Base-by-base conservation (phyloP, 1,284 basidiomycete species). In the Puccinia novopanici region DNA sequence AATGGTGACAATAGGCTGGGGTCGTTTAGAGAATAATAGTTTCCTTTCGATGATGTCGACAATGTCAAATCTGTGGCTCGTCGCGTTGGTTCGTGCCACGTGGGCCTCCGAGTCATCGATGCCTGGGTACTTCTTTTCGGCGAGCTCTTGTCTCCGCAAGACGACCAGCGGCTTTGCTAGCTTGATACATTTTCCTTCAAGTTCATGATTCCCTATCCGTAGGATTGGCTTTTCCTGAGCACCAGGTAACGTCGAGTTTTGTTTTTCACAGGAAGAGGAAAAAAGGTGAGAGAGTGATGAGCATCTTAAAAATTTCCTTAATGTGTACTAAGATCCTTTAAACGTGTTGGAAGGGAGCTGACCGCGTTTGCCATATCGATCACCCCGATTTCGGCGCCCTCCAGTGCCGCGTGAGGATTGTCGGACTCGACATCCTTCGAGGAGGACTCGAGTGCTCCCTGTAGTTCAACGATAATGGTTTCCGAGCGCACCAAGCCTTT, bases 141-240 rank as follows among this genome's bases (percentile, higher is more conserved):
- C 45, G 30, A 52, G 9, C 48, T 75, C 57, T 63, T 63, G 48
- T 45, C 57, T 63, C 3, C 61, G 48, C 24, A 80, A 37, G 55
- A 80, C 70, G 40, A 61, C 57, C 19, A 80, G 34, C 42, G 78
- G 78, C 15, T 70, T 57, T 17, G 55, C 24, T 10, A 80, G 48
- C n/a, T 73, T 55, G 24, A 80, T 37, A 55, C 30, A 54, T 52
- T 80, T 80, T 2, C 78, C 78, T 73, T 80, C 78, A 19, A 80
- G 70, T n/a, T 73, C 68, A 55, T 80, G 78, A 57, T 80, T 80
- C 17, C 78, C 78, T 13, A 80, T 80, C 13, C 68, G 65, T 45
- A 73, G 73, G 10, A 80, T 63, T 19, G 78, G 78, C 57, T 80
- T 80, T 37, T 73, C 71, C 78, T 80, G 48, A 2, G 10, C 34